Conservation (phyloP, 2,329 filamentous ascomycete species). For the Elsinoe australis region DNA sequence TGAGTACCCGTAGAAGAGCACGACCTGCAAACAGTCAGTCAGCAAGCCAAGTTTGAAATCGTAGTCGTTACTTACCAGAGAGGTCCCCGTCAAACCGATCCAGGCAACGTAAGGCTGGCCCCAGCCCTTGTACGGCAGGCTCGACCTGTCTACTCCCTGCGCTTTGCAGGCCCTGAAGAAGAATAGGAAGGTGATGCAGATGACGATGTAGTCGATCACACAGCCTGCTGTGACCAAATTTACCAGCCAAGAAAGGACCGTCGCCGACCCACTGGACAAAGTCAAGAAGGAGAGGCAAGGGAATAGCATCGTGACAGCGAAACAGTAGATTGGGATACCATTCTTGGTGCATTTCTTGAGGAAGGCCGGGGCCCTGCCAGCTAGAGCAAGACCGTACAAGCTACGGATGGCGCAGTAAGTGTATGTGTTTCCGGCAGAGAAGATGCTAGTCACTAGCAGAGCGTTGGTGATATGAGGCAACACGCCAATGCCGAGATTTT, state of each 20-base stretch:
- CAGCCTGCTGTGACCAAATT: constrained; percentile 49
- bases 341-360: constrained; percentile 51
- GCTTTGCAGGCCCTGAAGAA: constrained; percentile 50
- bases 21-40: too few species aligned
- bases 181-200: constrained; percentile 49
- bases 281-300: constrained; percentile 26
- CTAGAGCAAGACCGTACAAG: constrained; percentile 47
- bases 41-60: too few species aligned
- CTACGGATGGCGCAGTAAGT: constrained; percentile 48
- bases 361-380: constrained; percentile 45
- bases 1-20: constrained; percentile 47
- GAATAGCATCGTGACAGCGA: constrained; percentile 37
- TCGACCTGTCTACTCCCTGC: constrained; percentile 45
- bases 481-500: constrained; percentile 37
- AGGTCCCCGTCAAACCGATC: constrained; percentile 12
- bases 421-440: constrained; percentile 51
- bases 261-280: constrained; percentile 21
- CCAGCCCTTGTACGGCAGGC: constrained; percentile 50
- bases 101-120: constrained; percentile 47
- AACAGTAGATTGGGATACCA: constrained; percentile 52
- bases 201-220: constrained; percentile 57
- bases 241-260: constrained; percentile 34
- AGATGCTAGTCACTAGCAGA: constrained; percentile 46
- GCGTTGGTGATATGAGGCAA: constrained; percentile 36
- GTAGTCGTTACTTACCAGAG: too few species aligned